Percentiles rank a stretch among this genome's conserved stretches.
Evolutionary conservation across 2,329 filamentous ascomycete genomes (phyloP).

Genomic region (Thelonectria olida): DNA sequence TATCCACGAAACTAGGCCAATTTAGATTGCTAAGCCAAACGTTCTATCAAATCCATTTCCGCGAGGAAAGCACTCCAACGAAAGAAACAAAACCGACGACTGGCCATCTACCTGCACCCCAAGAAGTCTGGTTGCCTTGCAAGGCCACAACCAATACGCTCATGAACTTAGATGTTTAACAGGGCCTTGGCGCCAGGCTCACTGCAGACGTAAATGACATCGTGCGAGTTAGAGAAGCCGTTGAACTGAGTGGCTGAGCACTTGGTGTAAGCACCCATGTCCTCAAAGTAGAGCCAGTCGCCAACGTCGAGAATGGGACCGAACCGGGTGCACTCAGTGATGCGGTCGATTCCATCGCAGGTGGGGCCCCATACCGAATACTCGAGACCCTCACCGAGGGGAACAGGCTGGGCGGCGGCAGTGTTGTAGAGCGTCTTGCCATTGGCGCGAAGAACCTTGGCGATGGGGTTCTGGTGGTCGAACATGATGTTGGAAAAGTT

Average conservation of each 20-base stretch:
- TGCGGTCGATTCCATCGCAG: constrained; percentile 97
- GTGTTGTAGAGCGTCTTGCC: constrained; percentile 68
- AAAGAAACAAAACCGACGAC: constrained; percentile 26
- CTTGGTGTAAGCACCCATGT: constrained; percentile 99
- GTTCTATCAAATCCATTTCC: constrained; percentile 23
- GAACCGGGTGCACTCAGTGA: constrained; percentile 83
- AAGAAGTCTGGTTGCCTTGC: background rate
- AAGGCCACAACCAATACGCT: background rate
- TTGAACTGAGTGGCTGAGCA: constrained; percentile 99
- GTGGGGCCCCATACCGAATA: constrained; percentile 99
- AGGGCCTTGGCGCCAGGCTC: constrained; percentile 86
- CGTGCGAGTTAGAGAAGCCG: constrained; percentile 91
- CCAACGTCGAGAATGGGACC: constrained; percentile 84
- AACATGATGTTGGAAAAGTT: constrained; percentile 99
- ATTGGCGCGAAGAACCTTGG: constrained; percentile 77
- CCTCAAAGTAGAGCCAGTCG: constrained; percentile 98
- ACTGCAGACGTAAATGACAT: constrained; percentile 94
- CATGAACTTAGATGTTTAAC: constrained; percentile 49
- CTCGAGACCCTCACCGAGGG: constrained; percentile 66
- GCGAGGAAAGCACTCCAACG: constrained; percentile 21
- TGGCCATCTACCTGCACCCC: background rate
- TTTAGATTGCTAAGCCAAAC: background rate
- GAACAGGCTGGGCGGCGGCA: constrained; percentile 56
- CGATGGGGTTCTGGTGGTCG: constrained; percentile 91
- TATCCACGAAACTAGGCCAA: background rate